A percentile compares a stretch with the other conserved stretches of the same genome.
Conservation (phyloP, 2,329 filamentous ascomycete genomes). For the Fusarium oxysporum region DNA sequence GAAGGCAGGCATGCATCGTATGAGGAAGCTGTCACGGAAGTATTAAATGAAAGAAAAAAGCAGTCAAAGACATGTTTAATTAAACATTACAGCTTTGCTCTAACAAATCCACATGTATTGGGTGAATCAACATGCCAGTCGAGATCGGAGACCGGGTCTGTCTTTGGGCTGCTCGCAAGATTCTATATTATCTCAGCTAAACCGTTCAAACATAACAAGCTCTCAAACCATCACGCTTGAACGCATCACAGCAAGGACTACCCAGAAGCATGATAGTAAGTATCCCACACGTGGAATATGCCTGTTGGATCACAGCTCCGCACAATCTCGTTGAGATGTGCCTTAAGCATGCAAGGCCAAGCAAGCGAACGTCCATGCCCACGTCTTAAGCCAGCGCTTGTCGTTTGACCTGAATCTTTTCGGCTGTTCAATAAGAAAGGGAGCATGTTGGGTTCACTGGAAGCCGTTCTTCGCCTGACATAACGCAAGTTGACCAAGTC, state of each 20-base stretch:
- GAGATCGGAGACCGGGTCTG: not conserved
- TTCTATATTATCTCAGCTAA: not conserved
- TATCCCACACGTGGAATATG: slow-evolving; percentile 3
- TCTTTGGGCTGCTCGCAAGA: not conserved
- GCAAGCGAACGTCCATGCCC: not conserved
- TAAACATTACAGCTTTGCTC: not conserved
- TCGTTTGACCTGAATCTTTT: not conserved
- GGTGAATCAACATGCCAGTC: not conserved
- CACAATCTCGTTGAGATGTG: slow-evolving; percentile 6
- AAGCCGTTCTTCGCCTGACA: slow-evolving; percentile 11
- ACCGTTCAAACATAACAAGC: not conserved
- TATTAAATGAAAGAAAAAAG: not conserved
- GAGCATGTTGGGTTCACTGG: not conserved
- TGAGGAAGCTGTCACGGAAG: not conserved
- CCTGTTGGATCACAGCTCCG: slow-evolving; percentile 10
- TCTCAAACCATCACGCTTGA: not conserved
- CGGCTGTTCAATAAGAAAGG: not conserved
- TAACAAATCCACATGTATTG: not conserved
- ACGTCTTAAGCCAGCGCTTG: not conserved
- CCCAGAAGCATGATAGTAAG: not conserved
- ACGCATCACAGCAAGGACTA: not conserved
- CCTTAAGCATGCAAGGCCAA: slow-evolving; percentile 1
- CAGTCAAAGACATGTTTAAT: not conserved
- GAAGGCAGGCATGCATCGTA: not conserved
- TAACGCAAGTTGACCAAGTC: slow-evolving; percentile 9